Evolutionary conservation across 305 asterid species (phyloP).

Genomic region (Rubia tinctorum): DNA sequence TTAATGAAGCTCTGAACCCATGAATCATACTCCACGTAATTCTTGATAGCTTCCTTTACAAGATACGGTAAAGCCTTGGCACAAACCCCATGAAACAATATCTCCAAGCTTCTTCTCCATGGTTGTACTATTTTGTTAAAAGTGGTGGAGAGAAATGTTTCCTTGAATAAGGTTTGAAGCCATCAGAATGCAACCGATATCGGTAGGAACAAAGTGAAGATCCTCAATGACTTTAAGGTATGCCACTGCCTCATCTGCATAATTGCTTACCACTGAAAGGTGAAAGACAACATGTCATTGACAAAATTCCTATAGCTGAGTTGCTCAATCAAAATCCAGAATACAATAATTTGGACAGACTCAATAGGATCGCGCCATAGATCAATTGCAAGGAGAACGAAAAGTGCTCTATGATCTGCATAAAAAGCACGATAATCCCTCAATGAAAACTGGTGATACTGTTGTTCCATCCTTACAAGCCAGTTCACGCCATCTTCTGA

Average conservation of each 20-base stretch:
- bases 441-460: too few relatives aligned
- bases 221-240: neutral
- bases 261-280: neutral
- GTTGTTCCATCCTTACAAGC: neutral
- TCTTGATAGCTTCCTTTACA: neutral
- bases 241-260: neutral
- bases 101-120: neutral
- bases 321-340: neutral
- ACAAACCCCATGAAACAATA: neutral
- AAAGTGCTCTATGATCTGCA: too few relatives aligned
- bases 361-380: neutral
- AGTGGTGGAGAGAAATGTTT: too few relatives aligned
- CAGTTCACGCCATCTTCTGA: neutral
- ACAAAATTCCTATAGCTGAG: neutral
- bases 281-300: neutral
- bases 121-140: neutral
- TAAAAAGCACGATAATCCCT: too few relatives aligned
- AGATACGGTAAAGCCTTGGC: neutral
- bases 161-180: too few relatives aligned
- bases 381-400: neutral
- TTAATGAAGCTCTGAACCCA: neutral
- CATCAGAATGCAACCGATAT: neutral
- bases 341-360: neutral
- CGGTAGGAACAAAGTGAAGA: neutral
- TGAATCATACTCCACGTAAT: neutral